phyloP scores from a whole-genome alignment of 805 yeast species.

The Hanseniaspora valbyensis region DNA sequence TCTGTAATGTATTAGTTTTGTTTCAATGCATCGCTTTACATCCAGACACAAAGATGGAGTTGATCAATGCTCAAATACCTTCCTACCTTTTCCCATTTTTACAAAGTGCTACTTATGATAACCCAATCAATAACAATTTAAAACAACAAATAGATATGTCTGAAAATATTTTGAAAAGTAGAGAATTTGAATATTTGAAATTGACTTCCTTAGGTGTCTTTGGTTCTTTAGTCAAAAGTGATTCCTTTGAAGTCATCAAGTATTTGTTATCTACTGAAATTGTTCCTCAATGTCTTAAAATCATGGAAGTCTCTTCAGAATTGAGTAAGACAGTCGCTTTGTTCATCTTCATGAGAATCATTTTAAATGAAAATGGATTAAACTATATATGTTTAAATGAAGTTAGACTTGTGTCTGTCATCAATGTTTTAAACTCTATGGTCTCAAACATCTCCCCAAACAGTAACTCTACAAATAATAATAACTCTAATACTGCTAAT shows the following conservation, averaged over 20 bases:
- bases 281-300: conserved; percentile 84
- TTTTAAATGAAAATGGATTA: conserved; percentile 83
- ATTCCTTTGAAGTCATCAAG: conserved; percentile 86
- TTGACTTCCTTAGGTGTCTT: conserved; percentile 90
- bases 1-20: conserved; percentile 90
- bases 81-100: conserved; percentile 85
- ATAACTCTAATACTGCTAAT: not conserved
- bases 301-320: conserved; percentile 92
- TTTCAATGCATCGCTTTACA: conserved; percentile 96
- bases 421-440: conserved; percentile 76
- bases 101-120: conserved; percentile 10
- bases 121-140: not conserved
- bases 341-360: conserved; percentile 84
- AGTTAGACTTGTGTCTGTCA: conserved; percentile 89
- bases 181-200: conserved; percentile 88
- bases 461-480: not conserved
- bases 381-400: conserved; percentile 88
- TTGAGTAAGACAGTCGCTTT: conserved; percentile 92
- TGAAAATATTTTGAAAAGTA: conserved; percentile 47
- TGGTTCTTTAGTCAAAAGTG: conserved; percentile 93
- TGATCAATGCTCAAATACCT: conserved; percentile 83
- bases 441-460: conserved; percentile 56
- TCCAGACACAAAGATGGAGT: conserved; percentile 73
- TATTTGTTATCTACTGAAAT: conserved; percentile 90
- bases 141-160: not conserved